Conservation (phyloP, 2,329 filamentous ascomycete species). For the Endocalyx cinctus region DNA sequence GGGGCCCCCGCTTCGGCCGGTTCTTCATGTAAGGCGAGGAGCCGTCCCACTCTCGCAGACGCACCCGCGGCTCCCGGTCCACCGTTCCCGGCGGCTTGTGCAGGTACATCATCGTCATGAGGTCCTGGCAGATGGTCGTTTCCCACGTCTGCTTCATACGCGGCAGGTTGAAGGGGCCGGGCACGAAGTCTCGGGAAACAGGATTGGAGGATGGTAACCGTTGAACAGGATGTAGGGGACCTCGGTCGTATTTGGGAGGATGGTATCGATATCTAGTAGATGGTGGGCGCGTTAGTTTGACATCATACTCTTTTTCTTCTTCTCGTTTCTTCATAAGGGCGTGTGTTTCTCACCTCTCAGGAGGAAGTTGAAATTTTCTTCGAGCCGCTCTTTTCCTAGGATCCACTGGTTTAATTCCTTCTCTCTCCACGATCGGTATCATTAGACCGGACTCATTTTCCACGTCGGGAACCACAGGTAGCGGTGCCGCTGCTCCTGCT, state of each 20-base stretch:
- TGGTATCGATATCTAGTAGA: conserved; percentile 81
- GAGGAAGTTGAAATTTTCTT: conserved; percentile 21
- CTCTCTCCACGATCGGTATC: conserved; percentile 32
- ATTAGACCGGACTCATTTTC: conserved; percentile 47
- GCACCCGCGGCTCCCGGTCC: conserved; percentile 49
- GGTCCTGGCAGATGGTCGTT: conserved; percentile 77
- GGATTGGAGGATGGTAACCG: conserved; percentile 83
- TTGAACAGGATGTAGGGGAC: conserved; percentile 88
- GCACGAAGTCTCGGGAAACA: conserved; percentile 79
- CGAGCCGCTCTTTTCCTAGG: conserved; percentile 37
- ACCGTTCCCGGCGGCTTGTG: conserved; percentile 76
- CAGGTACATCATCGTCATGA: conserved; percentile 83
- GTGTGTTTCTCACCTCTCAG: conserved; percentile 16
- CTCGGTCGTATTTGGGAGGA: conserved; percentile 90
- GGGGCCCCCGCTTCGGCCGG: conserved; percentile 75
- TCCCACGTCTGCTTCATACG: conserved; percentile 88
- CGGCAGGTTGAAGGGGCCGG: conserved; percentile 84
- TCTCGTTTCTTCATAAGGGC: too few relatives aligned
- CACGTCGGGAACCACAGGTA: conserved; percentile 40
- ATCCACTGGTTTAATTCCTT: conserved; percentile 39
- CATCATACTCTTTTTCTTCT: too few relatives aligned
- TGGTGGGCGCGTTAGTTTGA: conserved; percentile 3
- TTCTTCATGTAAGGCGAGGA: conserved; percentile 94
- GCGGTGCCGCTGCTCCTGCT: conserved; percentile 27
- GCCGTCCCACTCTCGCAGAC: conserved; percentile 81